Base-by-base conservation (phyloP, 75 land plant genomes). In the Selaginella moellendorffii region DNA sequence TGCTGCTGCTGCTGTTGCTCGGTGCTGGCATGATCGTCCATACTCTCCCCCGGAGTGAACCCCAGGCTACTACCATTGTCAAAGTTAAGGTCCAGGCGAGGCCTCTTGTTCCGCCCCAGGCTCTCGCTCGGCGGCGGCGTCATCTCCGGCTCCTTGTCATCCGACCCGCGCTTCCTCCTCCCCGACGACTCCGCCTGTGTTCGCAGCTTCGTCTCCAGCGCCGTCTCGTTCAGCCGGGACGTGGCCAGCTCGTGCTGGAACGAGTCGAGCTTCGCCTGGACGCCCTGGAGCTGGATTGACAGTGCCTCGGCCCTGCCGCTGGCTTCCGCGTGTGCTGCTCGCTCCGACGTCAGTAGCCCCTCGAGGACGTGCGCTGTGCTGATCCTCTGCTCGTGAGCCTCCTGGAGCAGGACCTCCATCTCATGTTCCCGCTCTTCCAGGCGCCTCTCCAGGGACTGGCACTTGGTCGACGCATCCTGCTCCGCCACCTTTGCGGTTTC, bases 371-470 rank as follows among this genome's bases (percentile, higher is more conserved):
- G 82, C 28, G 85, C 88, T 1, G 97, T 87, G 63, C 67, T 81
- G 0, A 84, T 75, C 53, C 97, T 81, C 64, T 91, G 93, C 31
- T 85, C 82, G 62, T 83, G 90, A 68, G 82, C 75, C 23, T 76
- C 65, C 22, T 72, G 64, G 66, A 87, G 63, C 18, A 87, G 75
- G 22, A 70, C 64, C 67, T 82, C 86, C 61, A 91, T 87, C 65
- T 91, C 97, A 54, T 68, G 80, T 61, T 91, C 88, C 54, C 93
- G 66, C 28, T 82, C 93, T 30, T 81, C 84, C 23, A 87, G 82
- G 23, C 75, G 75, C 61, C 46, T 66, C 69, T 91, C 93, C 30
- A 91, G 69, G 2, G 65, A 64, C 26, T 60, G 66, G 29, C 78
- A 81, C 54, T 77, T 85, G 31, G 80, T 70, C 23, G 70, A 22